A percentile compares a stretch with the other conserved stretches of the same genome.
phyloP scores from a whole-genome alignment of 768 basidiomycete species.

The Suillus clintonianus region DNA sequence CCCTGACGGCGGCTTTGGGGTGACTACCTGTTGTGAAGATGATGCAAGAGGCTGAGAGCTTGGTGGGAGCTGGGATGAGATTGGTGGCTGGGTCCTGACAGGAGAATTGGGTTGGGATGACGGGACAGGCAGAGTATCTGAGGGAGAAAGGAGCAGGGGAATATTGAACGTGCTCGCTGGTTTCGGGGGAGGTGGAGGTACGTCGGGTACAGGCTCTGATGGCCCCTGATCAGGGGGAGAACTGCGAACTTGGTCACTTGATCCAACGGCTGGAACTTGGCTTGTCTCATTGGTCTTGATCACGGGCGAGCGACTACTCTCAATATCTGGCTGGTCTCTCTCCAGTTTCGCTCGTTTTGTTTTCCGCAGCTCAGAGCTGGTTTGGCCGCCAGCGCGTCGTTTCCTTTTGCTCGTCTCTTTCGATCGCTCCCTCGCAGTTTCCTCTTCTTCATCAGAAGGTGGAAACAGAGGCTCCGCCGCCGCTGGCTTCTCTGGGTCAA shows the following conservation, averaged over 20 bases:
- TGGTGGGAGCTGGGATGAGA: neutral
- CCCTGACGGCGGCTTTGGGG: neutral
- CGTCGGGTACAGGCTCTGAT: neutral
- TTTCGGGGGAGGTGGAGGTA: neutral
- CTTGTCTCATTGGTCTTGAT: neutral
- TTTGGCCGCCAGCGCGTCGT: neutral
- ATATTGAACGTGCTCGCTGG: neutral
- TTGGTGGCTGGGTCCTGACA: neutral
- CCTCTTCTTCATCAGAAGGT: neutral
- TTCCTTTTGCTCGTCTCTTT: neutral
- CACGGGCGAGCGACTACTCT: neutral
- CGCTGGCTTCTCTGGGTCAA: neutral
- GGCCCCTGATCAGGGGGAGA: neutral
- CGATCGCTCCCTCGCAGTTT: neutral
- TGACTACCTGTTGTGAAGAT: neutral
- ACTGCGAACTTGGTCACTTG: neutral
- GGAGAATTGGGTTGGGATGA: slow-evolving; percentile 2
- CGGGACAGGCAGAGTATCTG: neutral
- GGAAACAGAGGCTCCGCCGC: slow-evolving; percentile 1
- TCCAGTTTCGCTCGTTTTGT: slow-evolving; percentile 4
- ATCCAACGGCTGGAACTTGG: neutral
- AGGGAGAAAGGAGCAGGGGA: neutral
- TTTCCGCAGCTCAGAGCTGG: neutral
- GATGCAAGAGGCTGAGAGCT: neutral
- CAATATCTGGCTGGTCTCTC: neutral